Evolutionary conservation across 768 basidiomycete genomes (phyloP).

Genomic region (Gloeophyllum trabeum): DNA sequence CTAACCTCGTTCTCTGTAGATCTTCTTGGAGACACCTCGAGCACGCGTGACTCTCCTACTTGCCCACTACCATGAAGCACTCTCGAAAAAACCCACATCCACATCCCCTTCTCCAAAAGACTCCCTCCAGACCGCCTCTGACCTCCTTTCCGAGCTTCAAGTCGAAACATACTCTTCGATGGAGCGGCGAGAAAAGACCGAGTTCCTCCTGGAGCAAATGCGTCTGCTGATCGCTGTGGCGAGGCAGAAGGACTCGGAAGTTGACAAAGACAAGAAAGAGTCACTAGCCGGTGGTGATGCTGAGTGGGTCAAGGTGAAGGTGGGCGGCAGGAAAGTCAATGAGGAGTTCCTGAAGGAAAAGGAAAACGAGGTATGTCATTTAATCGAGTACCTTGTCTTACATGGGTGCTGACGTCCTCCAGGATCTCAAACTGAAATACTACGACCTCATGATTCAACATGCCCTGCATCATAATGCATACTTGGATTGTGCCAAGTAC

Average conservation of each 20-base stretch:
- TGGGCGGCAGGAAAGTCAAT: constrained; percentile 90
- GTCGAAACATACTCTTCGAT: constrained; percentile 99
- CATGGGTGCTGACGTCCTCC: constrained; percentile 4
- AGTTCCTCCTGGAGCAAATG: constrained; percentile 98
- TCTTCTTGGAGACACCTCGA: constrained; percentile 93
- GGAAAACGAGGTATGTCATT: constrained; percentile 69
- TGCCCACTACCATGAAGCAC: constrained; percentile 73
- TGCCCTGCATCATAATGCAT: constrained; percentile 72
- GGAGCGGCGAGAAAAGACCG: constrained; percentile 96
- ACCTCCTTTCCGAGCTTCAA: constrained; percentile 88
- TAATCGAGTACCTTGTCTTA: too few species aligned
- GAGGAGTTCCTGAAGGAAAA: constrained; percentile 84
- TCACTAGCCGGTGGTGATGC: constrained; percentile 61
- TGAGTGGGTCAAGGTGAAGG: constrained; percentile 89
- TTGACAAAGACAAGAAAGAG: constrained; percentile 46
- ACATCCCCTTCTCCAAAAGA: constrained; percentile 37
- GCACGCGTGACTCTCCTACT: constrained; percentile 88
- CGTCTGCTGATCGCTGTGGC: constrained; percentile 74
- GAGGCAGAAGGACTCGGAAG: constrained; percentile 60
- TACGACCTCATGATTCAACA: constrained; percentile 97
- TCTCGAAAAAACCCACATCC: constrained; percentile 36
- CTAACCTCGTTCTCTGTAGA: constrained; percentile 30
- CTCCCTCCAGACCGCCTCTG: constrained; percentile 76
- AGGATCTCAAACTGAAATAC: constrained; percentile 94
- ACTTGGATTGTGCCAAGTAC: constrained; percentile 90